phyloP scores from a whole-genome alignment of 2,329 filamentous ascomycete species.

The Mycosphaerelloides madeirae region DNA sequence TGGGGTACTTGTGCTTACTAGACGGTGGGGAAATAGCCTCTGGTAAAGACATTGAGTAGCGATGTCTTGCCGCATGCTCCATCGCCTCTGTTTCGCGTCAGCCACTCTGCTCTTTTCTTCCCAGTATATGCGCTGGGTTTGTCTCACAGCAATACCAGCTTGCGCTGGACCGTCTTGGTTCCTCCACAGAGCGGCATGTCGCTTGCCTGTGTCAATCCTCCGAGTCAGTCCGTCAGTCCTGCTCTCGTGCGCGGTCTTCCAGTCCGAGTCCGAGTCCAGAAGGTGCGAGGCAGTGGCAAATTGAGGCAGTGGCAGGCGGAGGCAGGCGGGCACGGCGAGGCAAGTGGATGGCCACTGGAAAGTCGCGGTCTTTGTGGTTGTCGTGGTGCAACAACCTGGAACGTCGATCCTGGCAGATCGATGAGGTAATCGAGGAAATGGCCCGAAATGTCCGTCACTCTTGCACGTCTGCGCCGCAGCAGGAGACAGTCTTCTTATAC shows the following conservation, averaged over 20 bases:
- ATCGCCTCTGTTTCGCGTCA: conserved; percentile 62
- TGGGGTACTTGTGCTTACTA: conserved; percentile 55
- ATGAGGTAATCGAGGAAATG: too few relatives aligned
- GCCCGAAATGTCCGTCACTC: too few relatives aligned
- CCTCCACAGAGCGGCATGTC: conserved; percentile 48
- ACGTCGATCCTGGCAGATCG: too few relatives aligned
- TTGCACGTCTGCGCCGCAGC: too few relatives aligned
- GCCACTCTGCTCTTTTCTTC: not conserved
- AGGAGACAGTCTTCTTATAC: too few relatives aligned
- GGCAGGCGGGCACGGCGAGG: too few relatives aligned
- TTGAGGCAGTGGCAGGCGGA: too few relatives aligned
- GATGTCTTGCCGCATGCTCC: conserved; percentile 97
- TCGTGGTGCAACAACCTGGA: too few relatives aligned
- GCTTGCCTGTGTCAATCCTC: not conserved
- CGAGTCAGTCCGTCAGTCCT: not conserved
- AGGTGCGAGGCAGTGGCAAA: too few relatives aligned
- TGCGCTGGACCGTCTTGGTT: conserved; percentile 79
- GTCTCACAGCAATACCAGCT: conserved; percentile 85
- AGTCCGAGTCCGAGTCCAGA: too few relatives aligned
- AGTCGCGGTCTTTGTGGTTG: too few relatives aligned
- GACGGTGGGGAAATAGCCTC: conserved; percentile 97
- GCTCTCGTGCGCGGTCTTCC: not conserved
- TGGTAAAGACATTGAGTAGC: conserved; percentile 93
- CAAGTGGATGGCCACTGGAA: too few relatives aligned
- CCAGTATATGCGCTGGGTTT: conserved; percentile 17